Base-by-base conservation (phyloP, 2,329 filamentous ascomycete species). In the Seiridium unicorne region DNA sequence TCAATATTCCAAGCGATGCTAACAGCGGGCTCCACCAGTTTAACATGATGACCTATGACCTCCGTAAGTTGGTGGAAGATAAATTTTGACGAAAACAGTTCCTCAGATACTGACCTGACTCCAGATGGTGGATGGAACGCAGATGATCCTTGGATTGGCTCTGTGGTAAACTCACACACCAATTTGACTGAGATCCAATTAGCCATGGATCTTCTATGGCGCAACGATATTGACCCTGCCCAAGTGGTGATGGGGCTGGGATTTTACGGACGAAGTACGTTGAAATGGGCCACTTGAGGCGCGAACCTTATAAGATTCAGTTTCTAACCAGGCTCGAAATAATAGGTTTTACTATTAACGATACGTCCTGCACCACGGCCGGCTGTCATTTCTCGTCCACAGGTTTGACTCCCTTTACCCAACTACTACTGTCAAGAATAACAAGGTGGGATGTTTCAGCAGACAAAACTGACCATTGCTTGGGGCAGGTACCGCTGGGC, bases 101-200 rank as follows among this genome's bases (percentile, higher is more conserved):
- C 60, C 64, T 76, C 57, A 78, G 75, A 38, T 38, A 40, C 63
- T 78, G 0, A 72, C 77, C 56, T 51, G 35, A 75, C 77, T 61
- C 54, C 80, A 0, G 74, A 80, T 59, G 79, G 79, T 3, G 55
- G 66, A 1, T 81, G 77, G 77, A 77, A 81, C 57, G 26, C 32
- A 3, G 51, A 56, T 1, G 40, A 54, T 61, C 72, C 38, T 4
- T 72, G 13, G 11, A 64, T 67, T 8, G 78, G 77, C 1, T 49
- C 70, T 0, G 69, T 67, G 11, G 66, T 76, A 4, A 61, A 70
- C 13, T 65, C 71, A 0, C 81, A 83, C 60, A 81, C 79, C 1
- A 81, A 83, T 62, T 58, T 82, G 1, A 79, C 79, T 2, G 79
- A 82, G 62, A 81, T 82, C 36, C 62, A 80, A 1, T 18, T 62